phyloP scores from a whole-genome alignment of 305 asterid species.

The Fraxinus angustifolia region DNA sequence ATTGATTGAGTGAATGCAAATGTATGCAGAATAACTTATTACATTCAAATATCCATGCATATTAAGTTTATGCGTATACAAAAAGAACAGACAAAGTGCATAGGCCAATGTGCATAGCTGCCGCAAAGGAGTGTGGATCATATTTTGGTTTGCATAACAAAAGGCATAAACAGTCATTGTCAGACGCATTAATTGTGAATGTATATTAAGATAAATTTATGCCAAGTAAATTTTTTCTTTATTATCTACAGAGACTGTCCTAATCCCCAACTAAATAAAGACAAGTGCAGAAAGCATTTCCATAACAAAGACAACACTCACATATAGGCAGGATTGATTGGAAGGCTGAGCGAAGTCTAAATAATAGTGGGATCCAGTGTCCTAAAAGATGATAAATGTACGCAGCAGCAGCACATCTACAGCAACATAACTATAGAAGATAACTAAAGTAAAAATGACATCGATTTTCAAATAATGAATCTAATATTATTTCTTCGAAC shows the following conservation, averaged over 20 bases:
- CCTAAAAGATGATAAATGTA: background rate
- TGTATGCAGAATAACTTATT: background rate
- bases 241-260: background rate
- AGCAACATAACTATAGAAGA: constrained; percentile 5
- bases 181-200: background rate
- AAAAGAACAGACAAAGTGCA: background rate
- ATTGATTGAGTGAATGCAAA: background rate
- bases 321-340: background rate
- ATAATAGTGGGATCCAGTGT: constrained; percentile 1
- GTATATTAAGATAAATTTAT: background rate
- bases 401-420: background rate
- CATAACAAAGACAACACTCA: background rate
- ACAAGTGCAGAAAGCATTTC: constrained; percentile 2
- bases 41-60: background rate
- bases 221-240: background rate
- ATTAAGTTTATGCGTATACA: background rate
- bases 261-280: constrained; percentile 12
- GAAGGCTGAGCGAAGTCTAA: background rate
- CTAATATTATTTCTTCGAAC: background rate
- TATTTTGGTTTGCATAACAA: background rate
- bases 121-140: background rate
- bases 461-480: background rate
- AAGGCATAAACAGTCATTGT: background rate
- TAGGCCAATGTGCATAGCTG: background rate
- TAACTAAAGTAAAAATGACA: background rate